Evolutionary conservation across 2,329 filamentous ascomycete species (phyloP).

Genomic region (Kalmusia sp.): DNA sequence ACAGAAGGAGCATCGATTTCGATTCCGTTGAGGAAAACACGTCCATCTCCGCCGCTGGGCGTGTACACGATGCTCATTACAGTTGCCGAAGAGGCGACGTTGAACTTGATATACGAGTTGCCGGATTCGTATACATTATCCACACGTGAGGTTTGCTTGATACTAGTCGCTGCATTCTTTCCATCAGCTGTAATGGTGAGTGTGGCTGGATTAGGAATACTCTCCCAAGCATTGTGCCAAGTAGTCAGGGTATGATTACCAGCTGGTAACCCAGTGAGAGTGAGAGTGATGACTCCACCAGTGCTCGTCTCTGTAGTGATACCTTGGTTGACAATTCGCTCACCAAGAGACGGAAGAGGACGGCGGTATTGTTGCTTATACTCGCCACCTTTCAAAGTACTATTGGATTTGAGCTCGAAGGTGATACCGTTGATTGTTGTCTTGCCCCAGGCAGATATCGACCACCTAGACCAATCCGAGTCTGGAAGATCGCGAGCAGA

Average conservation of each 20-base stretch:
- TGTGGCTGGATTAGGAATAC: slow-evolving; percentile 22
- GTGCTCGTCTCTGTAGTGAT: neutral
- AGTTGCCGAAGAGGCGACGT: slow-evolving; percentile 12
- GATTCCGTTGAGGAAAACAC: slow-evolving; percentile 41
- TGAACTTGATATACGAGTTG: slow-evolving; percentile 34
- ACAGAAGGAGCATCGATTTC: slow-evolving; percentile 35
- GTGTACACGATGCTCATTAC: slow-evolving; percentile 30
- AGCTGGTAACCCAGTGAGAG: slow-evolving; percentile 32
- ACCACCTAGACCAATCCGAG: slow-evolving; percentile 2
- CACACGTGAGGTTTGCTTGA: slow-evolving; percentile 31
- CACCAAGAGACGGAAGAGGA: neutral
- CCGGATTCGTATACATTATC: slow-evolving; percentile 43
- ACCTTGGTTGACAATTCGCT: slow-evolving; percentile 1
- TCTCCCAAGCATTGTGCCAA: slow-evolving; percentile 43
- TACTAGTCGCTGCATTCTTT: slow-evolving; percentile 7
- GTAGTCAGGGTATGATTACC: slow-evolving; percentile 36
- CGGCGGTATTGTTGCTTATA: neutral
- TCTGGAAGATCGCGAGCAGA: neutral
- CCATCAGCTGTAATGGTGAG: slow-evolving; percentile 35
- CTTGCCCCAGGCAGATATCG: neutral
- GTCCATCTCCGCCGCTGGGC: slow-evolving; percentile 16
- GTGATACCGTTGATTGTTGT: neutral
- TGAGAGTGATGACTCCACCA: slow-evolving; percentile 25
- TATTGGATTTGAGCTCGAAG: neutral
- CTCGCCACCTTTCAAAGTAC: neutral